Conservation (phyloP, 2,329 filamentous ascomycete species). For the Pestalotiopsis fici region DNA sequence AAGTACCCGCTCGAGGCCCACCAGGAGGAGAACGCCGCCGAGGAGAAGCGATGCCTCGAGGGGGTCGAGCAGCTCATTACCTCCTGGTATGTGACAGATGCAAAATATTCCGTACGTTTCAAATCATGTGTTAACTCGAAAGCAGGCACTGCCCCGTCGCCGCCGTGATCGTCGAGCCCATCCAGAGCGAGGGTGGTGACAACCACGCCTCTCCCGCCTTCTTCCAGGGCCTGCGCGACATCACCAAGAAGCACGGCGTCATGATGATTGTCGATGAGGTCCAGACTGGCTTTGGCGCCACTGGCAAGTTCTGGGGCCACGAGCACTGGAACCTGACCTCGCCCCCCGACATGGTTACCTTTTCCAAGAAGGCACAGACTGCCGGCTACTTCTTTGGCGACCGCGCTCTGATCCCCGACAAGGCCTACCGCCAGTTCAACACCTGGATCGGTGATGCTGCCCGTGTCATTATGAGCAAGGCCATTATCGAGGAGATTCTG, state of each 20-base stretch:
- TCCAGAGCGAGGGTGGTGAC: slow-evolving; percentile 92
- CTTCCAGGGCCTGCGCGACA: slow-evolving; percentile 79
- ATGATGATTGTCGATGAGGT: slow-evolving; percentile 93
- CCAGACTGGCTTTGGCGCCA: slow-evolving; percentile 83
- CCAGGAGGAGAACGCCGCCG: slow-evolving; percentile 73
- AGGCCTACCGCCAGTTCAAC: slow-evolving; percentile 94
- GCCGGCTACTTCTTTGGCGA: slow-evolving; percentile 91
- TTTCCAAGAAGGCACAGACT: slow-evolving; percentile 93
- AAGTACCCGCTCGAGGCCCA: slow-evolving; percentile 86
- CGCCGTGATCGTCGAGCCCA: slow-evolving; percentile 83
- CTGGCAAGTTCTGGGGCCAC: slow-evolving; percentile 94
- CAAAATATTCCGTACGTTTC: background rate
- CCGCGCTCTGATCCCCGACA: slow-evolving; percentile 78
- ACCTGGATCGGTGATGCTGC: slow-evolving; percentile 89
- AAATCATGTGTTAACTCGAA: slow-evolving; percentile 32
- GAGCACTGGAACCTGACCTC: slow-evolving; percentile 84
- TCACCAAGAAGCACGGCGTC: slow-evolving; percentile 76
- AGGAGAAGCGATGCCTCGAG: slow-evolving; percentile 78
- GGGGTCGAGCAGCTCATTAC: slow-evolving; percentile 81
- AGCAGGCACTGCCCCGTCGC: slow-evolving; percentile 75
- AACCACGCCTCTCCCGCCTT: slow-evolving; percentile 88
- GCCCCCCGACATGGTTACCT: slow-evolving; percentile 91
- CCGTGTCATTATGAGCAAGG: slow-evolving; percentile 80
- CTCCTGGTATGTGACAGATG: background rate
- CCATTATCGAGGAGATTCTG: slow-evolving; percentile 80